Evolutionary conservation across 2,329 filamentous ascomycete species (phyloP).

Genomic region (Fusarium sp.): DNA sequence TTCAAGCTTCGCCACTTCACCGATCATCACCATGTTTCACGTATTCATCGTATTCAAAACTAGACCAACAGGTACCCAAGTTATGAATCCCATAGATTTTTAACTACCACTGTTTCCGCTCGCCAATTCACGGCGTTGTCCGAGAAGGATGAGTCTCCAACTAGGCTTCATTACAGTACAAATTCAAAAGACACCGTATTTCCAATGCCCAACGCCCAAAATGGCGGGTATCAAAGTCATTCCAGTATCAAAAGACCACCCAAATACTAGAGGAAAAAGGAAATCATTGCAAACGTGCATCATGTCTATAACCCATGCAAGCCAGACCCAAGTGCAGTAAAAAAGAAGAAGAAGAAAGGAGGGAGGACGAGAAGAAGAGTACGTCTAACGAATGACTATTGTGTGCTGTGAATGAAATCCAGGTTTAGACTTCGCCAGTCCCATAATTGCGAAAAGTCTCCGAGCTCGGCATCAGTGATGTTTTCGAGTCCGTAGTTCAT

Average conservation of each 20-base stretch:
- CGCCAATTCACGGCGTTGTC: not conserved
- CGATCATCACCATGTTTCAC: not conserved
- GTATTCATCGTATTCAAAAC: not conserved
- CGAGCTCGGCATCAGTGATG: constrained; percentile 38
- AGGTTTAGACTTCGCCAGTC: constrained; percentile 41
- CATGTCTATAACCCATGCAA: constrained; percentile 26
- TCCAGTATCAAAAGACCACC: not conserved
- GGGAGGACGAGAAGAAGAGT: not conserved
- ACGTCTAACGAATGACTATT: not conserved
- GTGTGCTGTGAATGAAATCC: constrained; percentile 39
- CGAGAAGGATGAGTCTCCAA: not conserved
- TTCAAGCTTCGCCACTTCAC: too few relatives aligned
- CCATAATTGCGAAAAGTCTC: constrained; percentile 40
- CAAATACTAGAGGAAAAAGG: not conserved
- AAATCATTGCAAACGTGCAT: not conserved
- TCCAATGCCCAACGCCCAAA: not conserved
- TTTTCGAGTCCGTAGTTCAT: constrained; percentile 26
- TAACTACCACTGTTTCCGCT: not conserved
- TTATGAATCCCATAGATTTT: not conserved
- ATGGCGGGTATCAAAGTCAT: not conserved
- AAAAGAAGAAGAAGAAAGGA: not conserved
- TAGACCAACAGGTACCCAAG: not conserved
- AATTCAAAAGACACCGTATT: not conserved
- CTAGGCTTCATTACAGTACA: not conserved
- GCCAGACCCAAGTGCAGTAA: constrained; percentile 1